phyloP scores from a whole-genome alignment of 2,329 filamentous ascomycete genomes.

The Lojkania enalia region DNA sequence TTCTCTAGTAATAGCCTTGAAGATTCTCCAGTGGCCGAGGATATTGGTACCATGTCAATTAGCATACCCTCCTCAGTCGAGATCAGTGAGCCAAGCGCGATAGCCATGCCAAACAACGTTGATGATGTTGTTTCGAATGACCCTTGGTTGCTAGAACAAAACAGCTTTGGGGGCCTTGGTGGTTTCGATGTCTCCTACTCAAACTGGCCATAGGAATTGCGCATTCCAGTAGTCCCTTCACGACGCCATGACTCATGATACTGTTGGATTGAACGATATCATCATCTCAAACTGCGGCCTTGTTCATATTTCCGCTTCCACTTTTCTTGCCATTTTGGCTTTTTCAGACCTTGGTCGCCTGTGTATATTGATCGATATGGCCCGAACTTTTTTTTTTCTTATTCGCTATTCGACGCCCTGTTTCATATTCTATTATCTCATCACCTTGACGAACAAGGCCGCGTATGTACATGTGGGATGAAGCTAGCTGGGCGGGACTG shows the following conservation, averaged over 20 bases:
- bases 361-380: constrained; percentile 40
- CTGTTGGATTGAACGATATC: constrained; percentile 33
- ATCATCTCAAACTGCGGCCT: constrained; percentile 10
- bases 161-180: constrained; percentile 29
- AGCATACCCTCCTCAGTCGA: constrained; percentile 20
- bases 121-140: constrained; percentile 35
- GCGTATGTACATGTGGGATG: constrained; percentile 23
- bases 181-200: constrained; percentile 30
- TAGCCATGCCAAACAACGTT: constrained; percentile 37
- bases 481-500: constrained; percentile 17
- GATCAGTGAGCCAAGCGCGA: constrained; percentile 34
- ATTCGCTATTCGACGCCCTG: constrained; percentile 25
- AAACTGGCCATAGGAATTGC: constrained; percentile 38
- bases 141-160: constrained; percentile 37
- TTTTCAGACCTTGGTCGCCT: constrained; percentile 36
- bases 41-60: constrained; percentile 5
- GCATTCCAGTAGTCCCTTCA: constrained; percentile 25
- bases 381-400: constrained; percentile 19
- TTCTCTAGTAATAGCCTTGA: constrained; percentile 14
- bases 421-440: constrained; percentile 23
- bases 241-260: constrained; percentile 45
- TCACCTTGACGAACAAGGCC: constrained; percentile 12
- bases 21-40: constrained; percentile 18
- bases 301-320: constrained; percentile 10
- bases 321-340: constrained; percentile 4